phyloP scores from a whole-genome alignment of 2,329 filamentous ascomycete species.

The Fonsecaea pedrosoi region DNA sequence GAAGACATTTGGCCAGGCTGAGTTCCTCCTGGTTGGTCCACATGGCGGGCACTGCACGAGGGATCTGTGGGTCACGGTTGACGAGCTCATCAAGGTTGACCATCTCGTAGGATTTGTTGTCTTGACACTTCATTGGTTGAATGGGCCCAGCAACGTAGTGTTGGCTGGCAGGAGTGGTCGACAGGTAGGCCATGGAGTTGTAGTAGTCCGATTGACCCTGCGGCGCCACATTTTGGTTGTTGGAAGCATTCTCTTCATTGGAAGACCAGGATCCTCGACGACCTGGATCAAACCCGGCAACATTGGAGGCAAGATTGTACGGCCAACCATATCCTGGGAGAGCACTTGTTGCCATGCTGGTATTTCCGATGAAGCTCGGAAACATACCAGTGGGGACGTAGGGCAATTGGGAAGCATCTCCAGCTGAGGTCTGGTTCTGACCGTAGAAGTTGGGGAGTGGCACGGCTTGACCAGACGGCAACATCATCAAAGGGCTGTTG shows the following conservation, averaged over 20 bases:
- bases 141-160: constrained; percentile 44
- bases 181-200: constrained; percentile 62
- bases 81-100: constrained; percentile 68
- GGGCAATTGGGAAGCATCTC: constrained; percentile 39
- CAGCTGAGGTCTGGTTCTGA: constrained; percentile 28
- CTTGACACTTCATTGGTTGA: constrained; percentile 55
- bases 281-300: constrained; percentile 47
- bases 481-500: constrained; percentile 39
- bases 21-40: constrained; percentile 82
- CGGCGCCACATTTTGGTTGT: constrained; percentile 60
- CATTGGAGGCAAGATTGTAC: constrained; percentile 46
- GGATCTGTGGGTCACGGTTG: constrained; percentile 80
- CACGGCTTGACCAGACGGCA: constrained; percentile 40
- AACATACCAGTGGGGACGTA: constrained; percentile 50
- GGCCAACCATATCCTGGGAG: constrained; percentile 48
- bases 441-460: constrained; percentile 38
- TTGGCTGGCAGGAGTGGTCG: constrained; percentile 63
- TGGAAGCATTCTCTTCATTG: constrained; percentile 56
- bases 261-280: constrained; percentile 52
- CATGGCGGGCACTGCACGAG: constrained; percentile 85
- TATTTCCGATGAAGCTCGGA: constrained; percentile 44
- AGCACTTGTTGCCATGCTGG: constrained; percentile 44
- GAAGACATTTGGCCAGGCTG: constrained; percentile 89
- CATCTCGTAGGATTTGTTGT: constrained; percentile 52
- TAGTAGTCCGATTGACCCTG: constrained; percentile 56